Evolutionary conservation across 495 filamentous ascomycete species (phyloP), one percentile per base, ranked within the genome.

Genomic region (Daldinia vernicosa): DNA sequence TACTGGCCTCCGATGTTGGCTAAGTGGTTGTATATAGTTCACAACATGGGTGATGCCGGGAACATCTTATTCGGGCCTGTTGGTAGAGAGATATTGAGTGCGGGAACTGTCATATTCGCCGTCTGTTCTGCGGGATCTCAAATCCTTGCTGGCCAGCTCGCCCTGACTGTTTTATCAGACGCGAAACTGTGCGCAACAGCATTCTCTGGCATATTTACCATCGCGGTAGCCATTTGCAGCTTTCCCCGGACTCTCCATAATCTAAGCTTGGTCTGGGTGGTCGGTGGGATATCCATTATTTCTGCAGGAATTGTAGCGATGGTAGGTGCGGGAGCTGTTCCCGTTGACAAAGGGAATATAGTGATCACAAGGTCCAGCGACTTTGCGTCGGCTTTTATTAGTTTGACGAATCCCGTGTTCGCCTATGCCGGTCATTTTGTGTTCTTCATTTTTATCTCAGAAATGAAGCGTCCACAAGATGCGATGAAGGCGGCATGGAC

Each of bases 101-200:
- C 79, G 17, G 85, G 80, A 3, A 86, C 87, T 69, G 81, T 88
- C 51, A 75, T 91, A 32, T 89, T 92, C 75, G 82, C 91, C 32
- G 76, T 93, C 17, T 92, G 91, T 78, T 83, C 90, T 63, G 91
- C 91, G 82, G 89, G 84, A 4, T 87, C 87, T 15, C 90, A 92
- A 60, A 81, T 93, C 14, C 80, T 91, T 6, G 86, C 86, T 0
- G 91, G 90, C 63, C 83, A 84, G 6, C 87, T 92, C 17, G 84
- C 86, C 66, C 80, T 92, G 62, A 90, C 90, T 45, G 82, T 83
- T 1, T 77, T 91, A 27, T 89, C 88, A 0, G 75, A 85, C 8
- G 85, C 88, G 63, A 83, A 77, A 17, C 80, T 84, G 3, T 92
- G 90, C 72, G 85, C 87, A 1, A 85, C 90, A 50, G 79, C 87